A percentile compares a stretch with the other conserved stretches of the same genome.
Conservation (phyloP, 495 filamentous ascomycete species). For the Penicillium crystallinum region DNA sequence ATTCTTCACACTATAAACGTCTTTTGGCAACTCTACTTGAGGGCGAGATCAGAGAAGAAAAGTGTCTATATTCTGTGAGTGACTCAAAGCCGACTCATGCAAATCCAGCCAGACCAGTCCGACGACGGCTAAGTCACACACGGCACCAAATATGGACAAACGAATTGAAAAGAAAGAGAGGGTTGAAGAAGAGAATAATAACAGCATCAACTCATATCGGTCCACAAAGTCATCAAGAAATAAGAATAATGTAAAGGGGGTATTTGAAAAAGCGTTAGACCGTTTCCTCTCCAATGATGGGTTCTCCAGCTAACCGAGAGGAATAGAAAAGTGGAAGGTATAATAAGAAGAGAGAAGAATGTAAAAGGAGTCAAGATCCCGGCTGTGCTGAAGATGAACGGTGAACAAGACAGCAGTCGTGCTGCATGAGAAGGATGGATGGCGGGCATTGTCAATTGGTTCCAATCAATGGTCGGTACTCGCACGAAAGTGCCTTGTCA, state of each 20-base stretch:
- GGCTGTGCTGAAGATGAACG: conserved; percentile 27
- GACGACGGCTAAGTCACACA: conserved; percentile 4
- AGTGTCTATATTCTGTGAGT: conserved; percentile 11
- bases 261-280: conserved; percentile 32
- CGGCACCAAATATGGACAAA: conserved; percentile 21
- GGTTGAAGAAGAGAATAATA: conserved; percentile 10
- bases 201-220: conserved; percentile 32
- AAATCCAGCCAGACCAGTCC: not conserved
- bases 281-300: conserved; percentile 21
- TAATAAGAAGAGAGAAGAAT: conserved; percentile 15
- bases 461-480: not conserved
- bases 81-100: not conserved
- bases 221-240: conserved; percentile 22
- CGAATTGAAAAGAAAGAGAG: conserved; percentile 15
- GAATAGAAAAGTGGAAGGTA: conserved; percentile 16
- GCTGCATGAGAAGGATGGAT: not conserved
- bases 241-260: conserved; percentile 23
- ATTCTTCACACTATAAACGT: not conserved
- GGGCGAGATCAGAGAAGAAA: conserved; percentile 1
- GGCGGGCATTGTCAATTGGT: not conserved
- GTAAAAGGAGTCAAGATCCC: conserved; percentile 10
- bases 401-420: not conserved
- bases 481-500: not conserved
- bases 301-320: conserved; percentile 25
- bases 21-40: not conserved